Base-by-base conservation (phyloP, 2,329 filamentous ascomycete genomes). In the Fusarium sublunatum region DNA sequence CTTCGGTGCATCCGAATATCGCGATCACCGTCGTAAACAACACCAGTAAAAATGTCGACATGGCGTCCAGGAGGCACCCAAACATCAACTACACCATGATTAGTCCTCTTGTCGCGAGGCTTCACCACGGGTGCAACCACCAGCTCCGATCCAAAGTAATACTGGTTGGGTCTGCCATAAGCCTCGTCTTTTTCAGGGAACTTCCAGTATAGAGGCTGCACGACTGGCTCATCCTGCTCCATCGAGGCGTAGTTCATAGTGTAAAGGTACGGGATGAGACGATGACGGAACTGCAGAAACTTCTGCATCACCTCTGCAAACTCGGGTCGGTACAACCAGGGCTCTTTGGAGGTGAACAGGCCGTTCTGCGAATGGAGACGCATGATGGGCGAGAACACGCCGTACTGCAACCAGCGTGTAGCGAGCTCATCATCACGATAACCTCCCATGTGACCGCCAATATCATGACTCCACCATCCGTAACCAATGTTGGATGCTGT, bases 381-480 rank as follows among this genome's bases (percentile, higher is more conserved):
- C 69, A 88, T 74, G 40, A 89, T 83, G 3, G 86, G 86, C 0
- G 84, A 87, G 69, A 86, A 87, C 41, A 81, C 82, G 6, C 86
- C 87, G 3, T 85, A 77, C 68, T 89, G 87, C 1, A 87, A 79
- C 87, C 86, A 89, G 15, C 87, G 80, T 2, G 82, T 79, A 2
- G 81, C 78, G 7, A 88, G 76, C 65, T 89, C 84, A 46, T 88
- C 86, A 45, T 86, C 83, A 6, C 82, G 81, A 35, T 74, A 74
- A 5, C 87, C 87, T 3, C 73, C 70, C 65, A 84, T 83, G 69
- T 89, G 87, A 0, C 87, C 87, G n/a, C 87, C 87, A 26, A 89
- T 87, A 61, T 89, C 87, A 70, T 89, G 86, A 45, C 83, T 86
- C 87, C 87, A 89, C 86, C 86, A 89, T 3, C 86, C 87, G 61